Percentiles rank a stretch among this genome's conserved stretches.
These are phyloP conservation scores for Hanseniaspora pseudoguilliermondii DNA, from an alignment of 805 yeast genomes.

Conservation along the genomic window DNA sequence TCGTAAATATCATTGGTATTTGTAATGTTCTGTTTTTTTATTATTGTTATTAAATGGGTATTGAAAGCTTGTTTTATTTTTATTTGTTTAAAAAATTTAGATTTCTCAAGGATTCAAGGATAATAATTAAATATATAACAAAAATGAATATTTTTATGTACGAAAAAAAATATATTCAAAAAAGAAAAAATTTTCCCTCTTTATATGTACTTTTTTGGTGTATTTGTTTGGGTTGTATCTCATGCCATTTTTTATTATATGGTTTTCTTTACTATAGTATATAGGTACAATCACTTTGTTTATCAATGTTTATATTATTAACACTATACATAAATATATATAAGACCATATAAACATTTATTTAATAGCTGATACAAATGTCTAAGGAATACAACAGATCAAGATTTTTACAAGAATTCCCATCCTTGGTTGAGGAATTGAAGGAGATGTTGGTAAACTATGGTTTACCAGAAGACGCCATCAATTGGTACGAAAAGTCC, in stretches of 20 bases:
- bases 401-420: conserved; percentile 57
- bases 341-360: too few relatives aligned
- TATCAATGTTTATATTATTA: too few relatives aligned
- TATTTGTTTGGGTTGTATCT: background rate
- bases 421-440: conserved; percentile 64
- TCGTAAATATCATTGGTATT: background rate
- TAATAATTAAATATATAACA: too few relatives aligned
- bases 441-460: conserved; percentile 46
- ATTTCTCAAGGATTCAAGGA: too few relatives aligned
- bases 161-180: background rate
- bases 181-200: background rate
- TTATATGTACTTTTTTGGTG: background rate
- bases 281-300: too few relatives aligned
- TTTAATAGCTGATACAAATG: conserved; percentile 10
- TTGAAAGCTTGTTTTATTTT: too few relatives aligned
- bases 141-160: too few relatives aligned
- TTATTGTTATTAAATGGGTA: too few relatives aligned
- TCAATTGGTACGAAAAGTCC: conserved; percentile 65
- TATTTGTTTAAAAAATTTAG: too few relatives aligned
- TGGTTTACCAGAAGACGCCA: conserved; percentile 77
- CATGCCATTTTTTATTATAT: too few relatives aligned
- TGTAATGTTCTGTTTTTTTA: background rate
- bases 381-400: conserved; percentile 29
- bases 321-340: too few relatives aligned
- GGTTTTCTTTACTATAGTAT: too few relatives aligned